Base-by-base conservation (phyloP, 192 early-diverging fungal species). In the Coemansia sp. region DNA sequence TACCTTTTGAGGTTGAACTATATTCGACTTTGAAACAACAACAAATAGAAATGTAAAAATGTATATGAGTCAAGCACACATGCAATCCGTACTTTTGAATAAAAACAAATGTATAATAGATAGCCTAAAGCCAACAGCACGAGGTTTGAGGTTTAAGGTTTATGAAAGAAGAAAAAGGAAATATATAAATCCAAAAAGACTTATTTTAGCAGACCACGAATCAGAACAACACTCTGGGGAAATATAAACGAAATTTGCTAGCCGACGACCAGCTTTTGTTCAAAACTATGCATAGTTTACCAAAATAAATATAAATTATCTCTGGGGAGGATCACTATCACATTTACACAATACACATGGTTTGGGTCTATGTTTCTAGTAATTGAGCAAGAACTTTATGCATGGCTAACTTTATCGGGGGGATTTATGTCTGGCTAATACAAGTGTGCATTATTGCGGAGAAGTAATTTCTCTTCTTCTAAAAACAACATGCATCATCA, bases 401-500 rank as follows among this genome's bases (percentile, higher is more conserved):
- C 39, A 59, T 59, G 57, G 57, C 57, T 59, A 39, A 32, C 15
- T 59, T 59, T 23, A 41, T 40, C 32, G 12, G 57, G 32, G 32
- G 2, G 32, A 32, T 59, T 13, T 41, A 15, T 39, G 57, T 9
- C 4, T 41, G 26, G 16, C 57, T 59, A 59, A 59, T 59, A 59
- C 16, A 59, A 59, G 39, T 38, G n/a, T 41, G 57, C 57, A 59
- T 39, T 11, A 6, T 59, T 59, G 57, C 16, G 57, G 57, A 59
- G 57, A 59, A 41, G 39, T 59, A 41, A 59, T 41, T 41, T 59
- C 39, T 21, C 52, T 10, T 32, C 32, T 32, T 32, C 32, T 4
- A 32, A 32, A 26, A 45, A 23, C 21, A n/a, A 15, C 52, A 54
- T 54, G 9, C 26, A 54, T 23, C 52, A 54, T 26, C 52, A 23